These are phyloP conservation scores for Gamsiella multidivaricata DNA, from an alignment of 192 early-diverging fungal genomes.

Conservation along the genomic window DNA sequence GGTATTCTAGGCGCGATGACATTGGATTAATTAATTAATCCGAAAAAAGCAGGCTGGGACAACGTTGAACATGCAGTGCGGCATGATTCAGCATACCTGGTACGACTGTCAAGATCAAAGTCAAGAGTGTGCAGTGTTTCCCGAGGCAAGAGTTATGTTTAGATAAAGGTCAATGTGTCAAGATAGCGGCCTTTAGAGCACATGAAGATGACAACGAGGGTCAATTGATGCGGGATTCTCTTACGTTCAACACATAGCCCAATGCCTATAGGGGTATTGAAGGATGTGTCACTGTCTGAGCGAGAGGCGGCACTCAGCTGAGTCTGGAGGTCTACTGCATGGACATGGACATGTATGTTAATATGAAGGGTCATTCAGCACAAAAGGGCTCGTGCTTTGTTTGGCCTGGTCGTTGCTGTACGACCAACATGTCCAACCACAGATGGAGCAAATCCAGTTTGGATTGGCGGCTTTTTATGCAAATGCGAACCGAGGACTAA, in stretches of 20 bases:
- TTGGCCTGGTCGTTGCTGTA: not conserved
- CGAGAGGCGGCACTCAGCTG: conserved; percentile 3
- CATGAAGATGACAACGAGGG: too few relatives aligned
- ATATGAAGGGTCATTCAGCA: not conserved
- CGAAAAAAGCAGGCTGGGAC: not conserved
- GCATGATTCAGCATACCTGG: conserved; percentile 4
- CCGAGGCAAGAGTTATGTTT: too few relatives aligned
- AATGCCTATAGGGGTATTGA: conserved; percentile 24
- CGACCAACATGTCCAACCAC: not conserved
- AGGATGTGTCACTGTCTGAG: conserved; percentile 25
- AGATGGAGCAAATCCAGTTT: too few relatives aligned
- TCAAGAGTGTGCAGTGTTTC: not conserved
- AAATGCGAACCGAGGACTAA: not conserved
- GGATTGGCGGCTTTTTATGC: too few relatives aligned
- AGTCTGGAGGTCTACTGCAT: too few relatives aligned
- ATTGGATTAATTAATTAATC: not conserved
- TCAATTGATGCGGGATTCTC: not conserved
- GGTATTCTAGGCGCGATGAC: conserved; percentile 20
- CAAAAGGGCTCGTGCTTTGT: not conserved
- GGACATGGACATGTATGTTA: too few relatives aligned
- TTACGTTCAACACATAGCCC: conserved; percentile 33
- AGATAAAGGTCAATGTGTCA: too few relatives aligned
- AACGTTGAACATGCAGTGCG: not conserved
- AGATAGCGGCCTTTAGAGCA: too few relatives aligned
- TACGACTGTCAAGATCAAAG: conserved; percentile 13